These are phyloP conservation scores for Ricinus communis DNA, from an alignment of 345 rosid species.

Conservation along the genomic window DNA sequence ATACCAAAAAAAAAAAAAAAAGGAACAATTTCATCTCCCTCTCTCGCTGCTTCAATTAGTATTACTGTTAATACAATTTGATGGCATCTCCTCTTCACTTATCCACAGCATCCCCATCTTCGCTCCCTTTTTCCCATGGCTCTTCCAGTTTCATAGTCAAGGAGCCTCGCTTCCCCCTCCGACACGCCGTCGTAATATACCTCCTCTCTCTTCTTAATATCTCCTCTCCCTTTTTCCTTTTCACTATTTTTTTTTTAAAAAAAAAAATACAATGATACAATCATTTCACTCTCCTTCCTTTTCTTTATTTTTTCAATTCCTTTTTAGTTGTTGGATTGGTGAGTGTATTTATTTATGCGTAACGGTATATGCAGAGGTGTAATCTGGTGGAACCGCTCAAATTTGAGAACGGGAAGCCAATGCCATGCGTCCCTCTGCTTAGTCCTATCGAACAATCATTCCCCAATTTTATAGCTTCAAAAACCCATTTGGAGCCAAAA, in stretches of 20 bases:
- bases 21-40: no score
- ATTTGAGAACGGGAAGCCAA: conserved; percentile 59
- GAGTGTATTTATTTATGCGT: background rate
- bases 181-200: conserved; percentile 36
- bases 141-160: conserved; percentile 11
- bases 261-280: no score
- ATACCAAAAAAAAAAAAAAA: no score
- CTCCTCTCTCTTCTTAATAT: background rate
- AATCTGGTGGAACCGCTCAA: conserved; percentile 63
- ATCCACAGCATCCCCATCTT: conserved; percentile 16
- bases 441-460: conserved; percentile 23
- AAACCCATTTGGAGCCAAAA: conserved; percentile 32
- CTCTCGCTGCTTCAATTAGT: no score
- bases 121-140: conserved; percentile 5
- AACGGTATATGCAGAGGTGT: conserved; percentile 65
- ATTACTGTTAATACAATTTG: no score
- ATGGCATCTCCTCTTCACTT: conserved; percentile 39
- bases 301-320: background rate
- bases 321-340: background rate
- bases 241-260: no score
- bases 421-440: conserved; percentile 46
- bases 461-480: conserved; percentile 40
- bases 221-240: background rate
- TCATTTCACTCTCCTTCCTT: no score
- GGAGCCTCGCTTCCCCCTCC: conserved; percentile 23